These are phyloP conservation scores for Hyphopichia fennica DNA, from an alignment of 1,139 yeast genomes.

Conservation along the genomic window DNA sequence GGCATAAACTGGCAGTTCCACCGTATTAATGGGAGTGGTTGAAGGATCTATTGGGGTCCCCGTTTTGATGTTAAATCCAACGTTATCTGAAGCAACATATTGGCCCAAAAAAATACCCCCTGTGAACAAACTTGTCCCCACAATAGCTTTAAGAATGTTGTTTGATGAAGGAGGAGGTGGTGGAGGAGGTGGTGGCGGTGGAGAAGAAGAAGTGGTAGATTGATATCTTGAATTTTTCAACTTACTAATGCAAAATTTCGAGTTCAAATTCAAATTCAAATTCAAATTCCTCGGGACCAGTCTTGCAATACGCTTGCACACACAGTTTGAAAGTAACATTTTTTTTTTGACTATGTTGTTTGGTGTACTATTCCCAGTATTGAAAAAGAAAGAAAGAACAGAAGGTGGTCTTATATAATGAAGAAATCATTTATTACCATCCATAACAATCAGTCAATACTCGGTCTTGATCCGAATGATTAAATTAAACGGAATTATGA, in stretches of 20 bases:
- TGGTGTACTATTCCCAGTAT: no score
- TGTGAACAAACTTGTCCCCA: neutral
- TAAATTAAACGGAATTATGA: neutral
- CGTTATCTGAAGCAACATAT: neutral
- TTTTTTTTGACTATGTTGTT: no score
- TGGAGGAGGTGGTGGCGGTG: neutral
- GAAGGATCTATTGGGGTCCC: constrained; percentile 9
- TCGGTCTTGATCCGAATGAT: neutral
- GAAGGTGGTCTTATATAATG: no score
- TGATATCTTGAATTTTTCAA: neutral
- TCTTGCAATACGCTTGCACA: no score
- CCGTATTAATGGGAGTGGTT: constrained; percentile 15
- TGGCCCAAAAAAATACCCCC: constrained; percentile 1
- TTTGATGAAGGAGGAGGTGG: neutral
- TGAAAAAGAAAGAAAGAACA: no score
- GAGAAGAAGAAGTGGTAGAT: neutral
- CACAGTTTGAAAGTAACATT: no score
- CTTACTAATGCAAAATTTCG: no score
- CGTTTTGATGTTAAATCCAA: neutral
- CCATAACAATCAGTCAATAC: no score
- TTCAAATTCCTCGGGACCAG: no score
- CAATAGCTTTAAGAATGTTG: neutral
- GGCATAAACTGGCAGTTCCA: constrained; percentile 19
- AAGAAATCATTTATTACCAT: neutral
- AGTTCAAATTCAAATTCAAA: no score